Base-by-base conservation (phyloP, 192 early-diverging fungal species). In the Backusella morwellensis region DNA sequence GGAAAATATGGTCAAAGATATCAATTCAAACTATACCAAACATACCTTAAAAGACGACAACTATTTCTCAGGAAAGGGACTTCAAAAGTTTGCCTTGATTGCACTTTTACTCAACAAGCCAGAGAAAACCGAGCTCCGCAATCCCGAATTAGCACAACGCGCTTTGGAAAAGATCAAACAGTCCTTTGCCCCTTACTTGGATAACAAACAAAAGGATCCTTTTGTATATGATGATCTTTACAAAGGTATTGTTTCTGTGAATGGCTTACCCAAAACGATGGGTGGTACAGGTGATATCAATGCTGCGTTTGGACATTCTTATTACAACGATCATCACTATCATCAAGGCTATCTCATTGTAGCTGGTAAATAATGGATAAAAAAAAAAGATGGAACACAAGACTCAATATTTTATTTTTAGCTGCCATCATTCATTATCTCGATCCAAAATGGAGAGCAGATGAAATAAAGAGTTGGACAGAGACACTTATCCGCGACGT, bases 241-340 rank as follows among this genome's bases (percentile, higher is more conserved):
- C 63, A 72, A 71, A 17, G 82, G 82, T n/a, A 80, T 80, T 70
- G 78, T 83, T 7, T 52, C 78, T 32, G 41, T 35, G 19, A 74
- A 68, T 59, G 82, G 82, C 0, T 26, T 83, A 19, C 82, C 82
- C 54, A 8, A 9, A 40, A 52, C 29, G 0, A 70, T 77, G 67
- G 82, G 82, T 68, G 82, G 82, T n/a, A 74, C 67, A 26, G 82
- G 78, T 12, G 67, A 83, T 47, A 50, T 72, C 21, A 54, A 70
- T 67, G 76, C 78, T 21, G 82, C 63, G 6, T 83, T 83, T 68
- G 82, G 82, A 0, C 82, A 83, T 56, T 47, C 78, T 7, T 83
- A 83, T 34, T 83, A 83, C n/a, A 83, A 75, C 41, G 82, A 83
- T 68, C 82, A 83, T 42, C 82, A 83, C 66, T 83, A 83, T 77